Conservation (phyloP, 75 land plant species). For the Cryptomeria japonica region DNA sequence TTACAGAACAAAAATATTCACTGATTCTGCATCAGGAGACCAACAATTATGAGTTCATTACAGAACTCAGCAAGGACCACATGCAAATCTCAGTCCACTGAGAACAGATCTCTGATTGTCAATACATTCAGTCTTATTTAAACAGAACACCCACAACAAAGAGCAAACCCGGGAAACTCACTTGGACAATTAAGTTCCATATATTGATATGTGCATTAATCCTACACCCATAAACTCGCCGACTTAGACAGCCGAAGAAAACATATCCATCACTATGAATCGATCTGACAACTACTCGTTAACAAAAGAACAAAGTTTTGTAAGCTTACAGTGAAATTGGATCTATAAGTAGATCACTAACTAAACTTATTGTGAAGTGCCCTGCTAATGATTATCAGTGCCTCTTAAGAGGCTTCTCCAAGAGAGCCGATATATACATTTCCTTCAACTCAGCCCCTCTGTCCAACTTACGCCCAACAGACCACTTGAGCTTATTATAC, state of each 20-base stretch:
- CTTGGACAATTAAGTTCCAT: too few relatives aligned
- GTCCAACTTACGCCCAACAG: slow-evolving; percentile 56
- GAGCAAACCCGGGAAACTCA: background rate
- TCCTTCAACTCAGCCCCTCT: slow-evolving; percentile 47
- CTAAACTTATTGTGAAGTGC: background rate
- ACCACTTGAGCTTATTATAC: slow-evolving; percentile 58
- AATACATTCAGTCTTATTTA: too few relatives aligned
- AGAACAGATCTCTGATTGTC: too few relatives aligned
- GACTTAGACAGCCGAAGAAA: background rate
- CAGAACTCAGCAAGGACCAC: background rate
- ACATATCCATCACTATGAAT: background rate
- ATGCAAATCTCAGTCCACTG: too few relatives aligned
- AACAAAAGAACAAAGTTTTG: too few relatives aligned
- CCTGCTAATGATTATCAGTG: background rate
- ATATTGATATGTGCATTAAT: background rate
- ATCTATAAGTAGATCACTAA: too few relatives aligned
- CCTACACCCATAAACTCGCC: background rate
- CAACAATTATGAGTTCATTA: background rate
- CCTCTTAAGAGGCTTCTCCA: slow-evolving; percentile 49
- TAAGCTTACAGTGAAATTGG: background rate
- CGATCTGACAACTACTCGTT: background rate
- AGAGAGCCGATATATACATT: slow-evolving; percentile 60
- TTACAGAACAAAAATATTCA: too few relatives aligned
- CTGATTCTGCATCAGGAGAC: too few relatives aligned
- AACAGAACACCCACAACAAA: background rate